Conservation (phyloP, 441 rosid species). For the Gossypium gossypioides region DNA sequence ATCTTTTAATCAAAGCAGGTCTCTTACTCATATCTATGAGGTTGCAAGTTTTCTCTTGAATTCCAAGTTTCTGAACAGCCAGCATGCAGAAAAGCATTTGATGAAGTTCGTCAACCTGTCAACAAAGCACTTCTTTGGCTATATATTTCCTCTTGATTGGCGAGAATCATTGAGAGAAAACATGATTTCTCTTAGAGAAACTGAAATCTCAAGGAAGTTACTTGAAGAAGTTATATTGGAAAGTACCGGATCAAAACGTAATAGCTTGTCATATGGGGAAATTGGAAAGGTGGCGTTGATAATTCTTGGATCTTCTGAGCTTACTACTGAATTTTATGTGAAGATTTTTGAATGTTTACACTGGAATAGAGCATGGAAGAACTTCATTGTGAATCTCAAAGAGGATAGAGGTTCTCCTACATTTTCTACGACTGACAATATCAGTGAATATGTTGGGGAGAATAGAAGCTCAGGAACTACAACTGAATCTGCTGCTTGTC, state of each 20-base stretch:
- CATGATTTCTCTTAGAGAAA: constrained; percentile 27
- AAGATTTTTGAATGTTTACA: constrained; percentile 8
- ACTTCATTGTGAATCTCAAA: constrained; percentile 15
- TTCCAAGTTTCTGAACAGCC: constrained; percentile 13
- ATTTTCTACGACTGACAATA: background rate
- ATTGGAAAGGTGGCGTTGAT: constrained; percentile 26
- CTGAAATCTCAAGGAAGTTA: constrained; percentile 13
- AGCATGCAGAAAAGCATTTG: too few relatives aligned
- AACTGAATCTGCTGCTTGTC: background rate
- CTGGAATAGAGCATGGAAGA: constrained; percentile 22
- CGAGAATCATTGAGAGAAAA: too few relatives aligned
- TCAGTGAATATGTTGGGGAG: too few relatives aligned
- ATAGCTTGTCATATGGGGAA: constrained; percentile 24
- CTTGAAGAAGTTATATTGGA: constrained; percentile 18
- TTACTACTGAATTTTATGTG: constrained; percentile 1
- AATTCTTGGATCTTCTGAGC: constrained; percentile 33
- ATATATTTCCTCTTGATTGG: too few relatives aligned
- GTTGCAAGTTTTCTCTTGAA: constrained; percentile 28
- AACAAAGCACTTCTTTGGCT: too few relatives aligned
- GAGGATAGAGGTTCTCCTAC: background rate
- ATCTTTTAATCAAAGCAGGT: constrained; percentile 18
- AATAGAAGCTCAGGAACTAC: background rate
- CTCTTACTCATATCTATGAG: constrained; percentile 20
- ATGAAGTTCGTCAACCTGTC: too few relatives aligned
- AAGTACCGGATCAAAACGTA: constrained; percentile 2